phyloP scores from a whole-genome alignment of 192 early-diverging fungal genomes.

The Linnemannia exigua region DNA sequence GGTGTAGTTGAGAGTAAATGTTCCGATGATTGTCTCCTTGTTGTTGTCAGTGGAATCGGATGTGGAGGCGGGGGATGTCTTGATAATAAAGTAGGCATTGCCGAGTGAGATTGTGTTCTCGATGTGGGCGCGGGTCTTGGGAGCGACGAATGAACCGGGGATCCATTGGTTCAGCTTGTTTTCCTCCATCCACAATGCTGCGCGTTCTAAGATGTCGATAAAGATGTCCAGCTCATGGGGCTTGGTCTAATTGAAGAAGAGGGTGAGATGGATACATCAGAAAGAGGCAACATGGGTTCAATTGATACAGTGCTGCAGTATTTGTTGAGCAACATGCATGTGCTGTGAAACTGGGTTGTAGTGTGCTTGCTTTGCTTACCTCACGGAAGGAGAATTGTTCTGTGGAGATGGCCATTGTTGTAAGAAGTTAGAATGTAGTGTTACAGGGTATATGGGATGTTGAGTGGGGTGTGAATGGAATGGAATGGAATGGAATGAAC shows the following conservation, averaged over 20 bases:
- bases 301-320: neutral
- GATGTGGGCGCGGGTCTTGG: conserved; percentile 53
- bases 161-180: conserved; percentile 55
- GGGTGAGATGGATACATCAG: neutral
- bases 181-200: conserved; percentile 50
- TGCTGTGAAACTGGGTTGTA: no score
- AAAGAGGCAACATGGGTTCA: neutral
- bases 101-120: conserved; percentile 47
- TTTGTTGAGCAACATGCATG: neutral
- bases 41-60: neutral
- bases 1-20: conserved; percentile 49
- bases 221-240: conserved; percentile 48
- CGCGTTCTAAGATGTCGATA: conserved; percentile 53
- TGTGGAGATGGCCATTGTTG: conserved; percentile 33
- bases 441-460: neutral
- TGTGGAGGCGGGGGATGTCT: neutral
- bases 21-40: conserved; percentile 45
- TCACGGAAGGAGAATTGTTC: conserved; percentile 34
- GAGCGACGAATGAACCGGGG: conserved; percentile 45
- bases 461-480: neutral
- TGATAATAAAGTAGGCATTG: conserved; percentile 50
- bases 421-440: no score
- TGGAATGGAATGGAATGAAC: conserved; percentile 1
- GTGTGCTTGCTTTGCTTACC: conserved; percentile 7
- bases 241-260: conserved; percentile 5